These are phyloP conservation scores for Colletotrichum sp. DNA, from an alignment of 2,329 filamentous ascomycete genomes.

Conservation along the genomic window DNA sequence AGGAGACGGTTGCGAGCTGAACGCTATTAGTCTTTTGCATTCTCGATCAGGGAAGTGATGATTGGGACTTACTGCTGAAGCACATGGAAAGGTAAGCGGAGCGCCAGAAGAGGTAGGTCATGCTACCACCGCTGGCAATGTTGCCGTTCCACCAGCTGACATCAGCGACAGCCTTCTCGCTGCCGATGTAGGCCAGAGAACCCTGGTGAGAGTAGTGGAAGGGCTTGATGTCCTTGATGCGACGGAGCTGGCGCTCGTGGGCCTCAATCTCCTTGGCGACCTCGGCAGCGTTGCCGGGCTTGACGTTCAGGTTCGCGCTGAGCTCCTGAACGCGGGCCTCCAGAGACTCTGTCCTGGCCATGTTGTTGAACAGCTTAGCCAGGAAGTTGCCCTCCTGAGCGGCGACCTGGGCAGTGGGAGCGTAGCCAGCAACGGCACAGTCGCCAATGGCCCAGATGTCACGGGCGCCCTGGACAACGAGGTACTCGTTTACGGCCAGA, in stretches of 20 bases:
- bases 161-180: slow-evolving; percentile 96
- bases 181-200: slow-evolving; percentile 95
- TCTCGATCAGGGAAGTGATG: neutral
- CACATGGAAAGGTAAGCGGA: slow-evolving; percentile 99
- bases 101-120: slow-evolving; percentile 99
- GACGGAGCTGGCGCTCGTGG: slow-evolving; percentile 83
- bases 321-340: slow-evolving; percentile 77
- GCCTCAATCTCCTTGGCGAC: slow-evolving; percentile 77
- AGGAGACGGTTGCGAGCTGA: slow-evolving; percentile 91
- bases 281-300: slow-evolving; percentile 70
- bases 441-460: slow-evolving; percentile 99
- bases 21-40: slow-evolving; percentile 14
- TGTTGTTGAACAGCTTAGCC: slow-evolving; percentile 96
- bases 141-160: slow-evolving; percentile 98
- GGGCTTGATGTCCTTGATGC: slow-evolving; percentile 93
- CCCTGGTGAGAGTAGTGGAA: slow-evolving; percentile 99
- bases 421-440: slow-evolving; percentile 96
- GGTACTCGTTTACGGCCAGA: slow-evolving; percentile 96
- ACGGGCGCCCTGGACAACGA: slow-evolving; percentile 95
- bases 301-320: slow-evolving; percentile 63
- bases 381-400: slow-evolving; percentile 95
- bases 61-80: slow-evolving; percentile 86
- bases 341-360: slow-evolving; percentile 90
- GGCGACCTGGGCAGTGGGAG: slow-evolving; percentile 95
- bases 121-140: slow-evolving; percentile 86